phyloP scores from a whole-genome alignment of 257 asterid species.

The Primulina eburnea region DNA sequence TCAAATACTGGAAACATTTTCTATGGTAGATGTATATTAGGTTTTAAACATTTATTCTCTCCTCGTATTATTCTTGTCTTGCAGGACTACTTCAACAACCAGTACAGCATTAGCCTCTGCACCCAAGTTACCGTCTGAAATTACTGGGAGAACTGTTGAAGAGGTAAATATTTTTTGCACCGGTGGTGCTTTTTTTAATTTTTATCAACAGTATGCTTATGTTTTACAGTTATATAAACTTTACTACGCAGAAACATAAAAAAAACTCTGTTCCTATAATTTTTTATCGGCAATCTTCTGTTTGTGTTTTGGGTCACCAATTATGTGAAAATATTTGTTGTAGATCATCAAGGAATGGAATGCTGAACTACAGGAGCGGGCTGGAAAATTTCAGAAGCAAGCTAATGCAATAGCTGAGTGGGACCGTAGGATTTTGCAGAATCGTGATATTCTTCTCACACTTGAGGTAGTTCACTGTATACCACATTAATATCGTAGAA shows the following conservation, averaged over 20 bases:
- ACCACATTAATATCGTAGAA: not conserved
- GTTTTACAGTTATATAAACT: not conserved
- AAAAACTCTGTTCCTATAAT: not conserved
- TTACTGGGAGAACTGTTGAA: conserved; percentile 89
- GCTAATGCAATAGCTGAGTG: conserved; percentile 97
- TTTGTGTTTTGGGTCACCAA: conserved; percentile 12
- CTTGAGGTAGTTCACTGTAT: conserved; percentile 67
- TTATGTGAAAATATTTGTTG: conserved; percentile 23
- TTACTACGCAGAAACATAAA: not conserved
- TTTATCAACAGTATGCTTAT: not conserved
- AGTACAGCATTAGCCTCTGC: conserved; percentile 42
- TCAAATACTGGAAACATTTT: conserved; percentile 2
- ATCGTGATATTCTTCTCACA: conserved; percentile 84
- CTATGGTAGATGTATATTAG: conserved; percentile 8
- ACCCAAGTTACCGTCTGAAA: conserved; percentile 90
- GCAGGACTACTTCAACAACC: conserved; percentile 59
- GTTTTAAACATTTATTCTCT: conserved; percentile 21
- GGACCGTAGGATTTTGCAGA: conserved; percentile 90
- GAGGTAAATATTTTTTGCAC: conserved; percentile 53
- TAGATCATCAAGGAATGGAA: conserved; percentile 98
- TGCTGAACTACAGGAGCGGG: conserved; percentile 87
- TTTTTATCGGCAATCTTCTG: not conserved
- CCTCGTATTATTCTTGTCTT: conserved; percentile 29
- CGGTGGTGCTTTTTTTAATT: not conserved
- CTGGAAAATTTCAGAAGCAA: conserved; percentile 81